phyloP scores from a whole-genome alignment of 164 flowering plant species.

The Vitis labrusca region DNA sequence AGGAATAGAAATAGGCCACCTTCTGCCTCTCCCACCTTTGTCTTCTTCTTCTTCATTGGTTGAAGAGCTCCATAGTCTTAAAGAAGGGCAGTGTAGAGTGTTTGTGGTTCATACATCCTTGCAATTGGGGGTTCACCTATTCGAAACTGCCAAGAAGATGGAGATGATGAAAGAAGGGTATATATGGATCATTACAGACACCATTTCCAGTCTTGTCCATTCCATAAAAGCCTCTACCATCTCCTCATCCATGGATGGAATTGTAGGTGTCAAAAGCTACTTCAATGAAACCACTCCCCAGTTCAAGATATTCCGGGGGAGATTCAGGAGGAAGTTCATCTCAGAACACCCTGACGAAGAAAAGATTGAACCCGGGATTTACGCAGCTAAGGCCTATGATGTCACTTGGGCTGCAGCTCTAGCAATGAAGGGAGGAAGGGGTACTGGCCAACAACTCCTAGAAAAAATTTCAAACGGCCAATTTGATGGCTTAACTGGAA shows the following conservation, averaged over 20 bases:
- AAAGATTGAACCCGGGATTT: slow-evolving; percentile 15
- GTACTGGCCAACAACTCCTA: background rate
- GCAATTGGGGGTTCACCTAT: slow-evolving; percentile 6
- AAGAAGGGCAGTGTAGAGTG: slow-evolving; percentile 17
- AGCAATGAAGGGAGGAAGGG: slow-evolving; percentile 4
- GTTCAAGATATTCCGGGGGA: slow-evolving; percentile 7
- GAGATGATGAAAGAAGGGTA: slow-evolving; percentile 31
- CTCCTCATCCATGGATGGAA: slow-evolving; percentile 30
- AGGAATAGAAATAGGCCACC: slow-evolving; percentile 9
- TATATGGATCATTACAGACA: slow-evolving; percentile 25
- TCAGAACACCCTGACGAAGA: slow-evolving; percentile 15
- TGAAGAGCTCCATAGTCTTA: slow-evolving; percentile 14
- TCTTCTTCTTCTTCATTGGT: slow-evolving; percentile 7
- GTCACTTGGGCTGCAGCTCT: slow-evolving; percentile 19
- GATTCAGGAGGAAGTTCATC: slow-evolving; percentile 12
- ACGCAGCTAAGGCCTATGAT: slow-evolving; percentile 31
- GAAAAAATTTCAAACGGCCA: slow-evolving; percentile 3
- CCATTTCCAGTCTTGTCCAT: slow-evolving; percentile 10
- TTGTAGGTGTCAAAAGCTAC: slow-evolving; percentile 24
- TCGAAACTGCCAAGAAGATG: slow-evolving; percentile 21
- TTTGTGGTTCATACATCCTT: slow-evolving; percentile 28
- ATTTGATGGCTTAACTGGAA: slow-evolving; percentile 17
- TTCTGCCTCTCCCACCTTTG: slow-evolving; percentile 15
- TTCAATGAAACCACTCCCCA: background rate
- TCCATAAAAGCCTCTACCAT: slow-evolving; percentile 12